Evolutionary conservation across 305 asterid genomes (phyloP), one percentile per base, ranked within the genome.

Genomic region (Fraxinus xanthoxyloides): DNA sequence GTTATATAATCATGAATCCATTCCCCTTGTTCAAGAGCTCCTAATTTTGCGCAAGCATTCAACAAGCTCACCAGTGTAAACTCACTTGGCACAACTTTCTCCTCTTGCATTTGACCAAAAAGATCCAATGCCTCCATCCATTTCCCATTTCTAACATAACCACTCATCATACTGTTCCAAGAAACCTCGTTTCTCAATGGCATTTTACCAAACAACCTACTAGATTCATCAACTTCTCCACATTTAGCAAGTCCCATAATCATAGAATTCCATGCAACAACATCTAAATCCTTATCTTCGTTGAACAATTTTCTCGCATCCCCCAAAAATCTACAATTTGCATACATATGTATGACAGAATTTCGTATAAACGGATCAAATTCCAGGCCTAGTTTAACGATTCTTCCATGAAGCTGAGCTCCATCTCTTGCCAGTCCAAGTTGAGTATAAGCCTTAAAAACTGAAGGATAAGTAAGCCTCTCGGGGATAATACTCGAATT

Each of bases 211-310:
- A 91, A 91, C 81, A 91, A 78, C 79, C 90, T 88, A 88, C 89
- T 86, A 76, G 92, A 83, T 15, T 85, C 91, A 30, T 88, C 88
- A 59, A 94, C 81, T 32, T 86, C 85, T 34, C 95, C 97, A 77
- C 82, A 82, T 85, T 89, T 92, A 5, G 97, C 93, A 79, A 83
- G 83, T 4, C 97, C 94, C 72, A 87, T 84, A 31, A 94, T 85
- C 90, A 94, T 86, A 1, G 94, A 92, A 87, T 94, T 92, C 95
- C 97, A 94, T 15, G 95, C 86, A 28, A 92, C 94, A 46, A 89
- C 89, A 78, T 93, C 97, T 30, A 63, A 38, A 5, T 79, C 84
- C 0, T 23, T 79, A 80, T 79, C 82, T 78, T 89, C 93, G 48
- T 91, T 89, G 75, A 93, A 94, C 88, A 94, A 73, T 43, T 87